Evolutionary conservation across 352 stramenopile genomes (phyloP), one percentile per base, ranked within the genome.

Genomic region (Globisporangium nagaii): DNA sequence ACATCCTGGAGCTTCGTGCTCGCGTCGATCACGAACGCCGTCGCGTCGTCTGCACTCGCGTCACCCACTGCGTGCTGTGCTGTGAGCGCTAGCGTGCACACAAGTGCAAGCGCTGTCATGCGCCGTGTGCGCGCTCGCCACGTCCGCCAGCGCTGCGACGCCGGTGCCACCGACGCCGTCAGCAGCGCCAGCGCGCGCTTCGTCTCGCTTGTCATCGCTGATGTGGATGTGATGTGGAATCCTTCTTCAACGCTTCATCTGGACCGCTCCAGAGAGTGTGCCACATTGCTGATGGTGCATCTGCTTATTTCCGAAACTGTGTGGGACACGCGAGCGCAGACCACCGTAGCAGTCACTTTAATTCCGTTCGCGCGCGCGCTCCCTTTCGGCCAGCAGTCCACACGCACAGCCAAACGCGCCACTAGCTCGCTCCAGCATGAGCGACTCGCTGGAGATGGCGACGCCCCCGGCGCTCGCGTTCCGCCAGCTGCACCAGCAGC

Each of bases 401-500:
- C n/a, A n/a, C n/a, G n/a, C n/a, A n/a, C n/a, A n/a, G n/a, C n/a
- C n/a, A n/a, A n/a, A n/a, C n/a, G n/a, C n/a, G n/a, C n/a, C n/a
- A n/a, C n/a, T n/a, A n/a, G n/a, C n/a, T n/a, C n/a, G n/a, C n/a
- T n/a, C n/a, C 19, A 51, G 54, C 46, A 25, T 81, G 48, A 55
- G 51, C 39, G 58, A 64, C 30, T 37, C 63, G 58, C 57, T 70
- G 52, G 63, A 66, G 65, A 64, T 91, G 49, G 53, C 68, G 32
- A 62, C 85, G 37, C 74, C 78, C 63, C 80, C 80, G 39, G 53
- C 68, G 65, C 74, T 91, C 66, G 70, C 65, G 42, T 89, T 84
- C 69, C 75, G 80, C 43, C 70, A 77, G 71, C 69, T 91, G 57
- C 76, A 89, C 49, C 75, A 88, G 45, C 75, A 91, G 41, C 70